phyloP scores from a whole-genome alignment of 495 filamentous ascomycete genomes.

The Aspergillus olivimuriae region DNA sequence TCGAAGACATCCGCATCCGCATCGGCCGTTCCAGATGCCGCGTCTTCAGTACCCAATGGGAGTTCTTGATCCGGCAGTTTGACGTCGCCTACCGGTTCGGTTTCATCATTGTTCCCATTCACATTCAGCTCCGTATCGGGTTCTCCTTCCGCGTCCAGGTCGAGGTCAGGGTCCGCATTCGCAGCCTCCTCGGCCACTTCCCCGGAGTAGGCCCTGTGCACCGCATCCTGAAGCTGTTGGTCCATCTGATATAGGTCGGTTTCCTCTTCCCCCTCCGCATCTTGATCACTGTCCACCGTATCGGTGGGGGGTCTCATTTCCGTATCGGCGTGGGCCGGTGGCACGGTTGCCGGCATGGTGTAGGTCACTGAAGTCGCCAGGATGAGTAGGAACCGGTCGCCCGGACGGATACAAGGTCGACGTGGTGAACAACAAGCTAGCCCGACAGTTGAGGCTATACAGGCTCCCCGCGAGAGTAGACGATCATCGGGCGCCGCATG shows the following conservation, averaged over 20 bases:
- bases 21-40: conserved; percentile 28
- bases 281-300: conserved; percentile 43
- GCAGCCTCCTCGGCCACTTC: conserved; percentile 39
- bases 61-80: conserved; percentile 55
- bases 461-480: conserved; percentile 17
- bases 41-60: conserved; percentile 37
- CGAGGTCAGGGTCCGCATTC: conserved; percentile 25
- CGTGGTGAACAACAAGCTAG: conserved; percentile 5
- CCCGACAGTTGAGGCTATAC: conserved; percentile 17
- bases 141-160: conserved; percentile 28
- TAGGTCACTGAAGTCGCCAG: conserved; percentile 42
- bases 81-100: conserved; percentile 68
- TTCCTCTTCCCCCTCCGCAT: conserved; percentile 48
- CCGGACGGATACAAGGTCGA: not conserved
- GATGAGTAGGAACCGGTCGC: conserved; percentile 17
- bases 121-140: conserved; percentile 12
- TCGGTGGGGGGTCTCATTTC: conserved; percentile 30
- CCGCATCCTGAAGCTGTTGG: conserved; percentile 43
- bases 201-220: conserved; percentile 47
- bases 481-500: conserved; percentile 21
- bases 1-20: conserved; percentile 40
- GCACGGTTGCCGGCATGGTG: conserved; percentile 45
- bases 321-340: conserved; percentile 35
- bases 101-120: conserved; percentile 39
- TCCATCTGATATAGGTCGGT: conserved; percentile 44